Percentiles rank a stretch among this genome's conserved stretches.
These are phyloP conservation scores for Nemania abortiva DNA, from an alignment of 2,329 filamentous ascomycete genomes.

Conservation along the genomic window DNA sequence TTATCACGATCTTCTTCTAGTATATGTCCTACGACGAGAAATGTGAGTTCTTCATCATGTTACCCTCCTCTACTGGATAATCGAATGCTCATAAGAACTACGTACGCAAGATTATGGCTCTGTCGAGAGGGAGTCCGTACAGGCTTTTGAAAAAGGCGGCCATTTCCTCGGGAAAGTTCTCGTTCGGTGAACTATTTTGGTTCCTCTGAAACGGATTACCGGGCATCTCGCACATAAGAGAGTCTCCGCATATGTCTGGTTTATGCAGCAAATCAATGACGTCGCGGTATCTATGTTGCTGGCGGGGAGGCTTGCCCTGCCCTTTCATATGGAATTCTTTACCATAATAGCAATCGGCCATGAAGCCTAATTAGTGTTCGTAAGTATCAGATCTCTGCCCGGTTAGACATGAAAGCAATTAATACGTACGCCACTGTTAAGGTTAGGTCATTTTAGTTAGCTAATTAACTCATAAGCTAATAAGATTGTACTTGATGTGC, in stretches of 20 bases:
- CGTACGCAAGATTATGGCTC: not conserved
- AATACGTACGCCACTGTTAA: constrained; percentile 14
- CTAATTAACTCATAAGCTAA: not conserved
- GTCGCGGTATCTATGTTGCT: not conserved
- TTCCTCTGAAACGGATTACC: not conserved
- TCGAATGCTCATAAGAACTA: not conserved
- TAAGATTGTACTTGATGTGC: not conserved
- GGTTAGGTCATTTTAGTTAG: not conserved
- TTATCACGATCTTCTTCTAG: not conserved
- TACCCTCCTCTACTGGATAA: not conserved
- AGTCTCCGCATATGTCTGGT: not conserved
- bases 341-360: not conserved
- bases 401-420: not conserved
- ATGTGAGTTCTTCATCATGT: not conserved
- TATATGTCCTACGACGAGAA: not conserved
- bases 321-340: not conserved
- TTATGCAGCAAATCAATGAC: not conserved
- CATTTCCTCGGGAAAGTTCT: too few relatives aligned
- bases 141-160: not conserved
- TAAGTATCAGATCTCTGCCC: not conserved
- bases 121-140: not conserved
- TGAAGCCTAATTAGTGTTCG: not conserved
- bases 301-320: too few relatives aligned
- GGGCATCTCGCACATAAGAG: not conserved
- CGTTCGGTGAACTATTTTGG: too few relatives aligned